phyloP scores from a whole-genome alignment of 148 eudicot genomes.

The Beta vulgaris region DNA sequence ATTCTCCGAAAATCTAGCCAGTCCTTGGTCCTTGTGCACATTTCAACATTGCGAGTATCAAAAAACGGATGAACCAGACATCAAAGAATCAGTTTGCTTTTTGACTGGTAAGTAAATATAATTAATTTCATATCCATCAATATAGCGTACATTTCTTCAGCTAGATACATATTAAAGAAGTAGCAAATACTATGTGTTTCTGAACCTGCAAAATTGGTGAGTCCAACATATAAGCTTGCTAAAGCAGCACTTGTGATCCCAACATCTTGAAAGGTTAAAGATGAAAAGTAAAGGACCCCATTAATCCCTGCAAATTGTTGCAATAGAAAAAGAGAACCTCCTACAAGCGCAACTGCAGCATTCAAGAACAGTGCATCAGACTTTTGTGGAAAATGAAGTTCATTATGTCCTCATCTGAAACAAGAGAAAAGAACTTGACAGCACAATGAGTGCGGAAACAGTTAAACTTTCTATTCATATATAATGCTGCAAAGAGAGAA shows the following conservation, averaged over 20 bases:
- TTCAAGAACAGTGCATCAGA: slow-evolving; percentile 15
- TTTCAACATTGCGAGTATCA: no score
- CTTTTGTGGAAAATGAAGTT: neutral
- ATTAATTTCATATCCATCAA: neutral
- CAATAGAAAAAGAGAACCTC: slow-evolving; percentile 71
- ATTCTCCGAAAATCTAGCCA: no score
- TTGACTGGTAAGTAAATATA: neutral
- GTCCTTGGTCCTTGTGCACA: no score
- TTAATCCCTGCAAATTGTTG: slow-evolving; percentile 90
- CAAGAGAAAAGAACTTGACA: neutral
- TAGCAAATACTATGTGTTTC: neutral
- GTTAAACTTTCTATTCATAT: neutral
- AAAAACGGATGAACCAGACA: neutral
- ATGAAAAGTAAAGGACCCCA: slow-evolving; percentile 79
- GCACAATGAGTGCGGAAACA: neutral
- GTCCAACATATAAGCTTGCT: slow-evolving; percentile 71
- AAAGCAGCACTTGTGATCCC: slow-evolving; percentile 71
- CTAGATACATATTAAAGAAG: slow-evolving; percentile 14
- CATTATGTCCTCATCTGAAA: neutral
- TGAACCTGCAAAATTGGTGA: slow-evolving; percentile 83
- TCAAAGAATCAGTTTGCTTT: neutral
- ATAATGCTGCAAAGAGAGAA: neutral
- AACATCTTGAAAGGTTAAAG: slow-evolving; percentile 76
- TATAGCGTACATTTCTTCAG: neutral
- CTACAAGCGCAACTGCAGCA: slow-evolving; percentile 66